phyloP scores from a whole-genome alignment of 306 rosid genomes.

The Glycine soja region DNA sequence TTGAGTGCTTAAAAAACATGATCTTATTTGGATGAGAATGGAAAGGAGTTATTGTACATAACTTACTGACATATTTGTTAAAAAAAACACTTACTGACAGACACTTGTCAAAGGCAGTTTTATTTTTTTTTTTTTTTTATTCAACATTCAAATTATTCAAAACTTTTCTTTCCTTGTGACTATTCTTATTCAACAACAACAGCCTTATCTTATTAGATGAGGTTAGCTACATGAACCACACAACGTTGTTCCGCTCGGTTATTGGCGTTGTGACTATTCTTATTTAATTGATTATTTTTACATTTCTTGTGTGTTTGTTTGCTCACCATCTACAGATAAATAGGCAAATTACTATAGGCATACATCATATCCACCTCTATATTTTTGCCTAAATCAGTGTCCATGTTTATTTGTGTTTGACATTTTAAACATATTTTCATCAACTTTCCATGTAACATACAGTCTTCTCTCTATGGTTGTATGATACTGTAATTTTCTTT shows the following conservation, averaged over 20 bases:
- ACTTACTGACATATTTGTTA: conserved; percentile 1
- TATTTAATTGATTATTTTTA: background rate
- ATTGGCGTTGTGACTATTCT: background rate
- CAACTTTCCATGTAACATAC: no score
- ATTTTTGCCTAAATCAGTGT: no score
- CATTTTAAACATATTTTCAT: no score
- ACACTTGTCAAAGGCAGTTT: background rate
- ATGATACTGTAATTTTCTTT: conserved; percentile 29
- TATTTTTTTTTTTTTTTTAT: background rate
- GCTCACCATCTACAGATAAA: background rate
- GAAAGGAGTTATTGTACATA: background rate
- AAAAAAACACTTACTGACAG: background rate
- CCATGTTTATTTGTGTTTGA: no score
- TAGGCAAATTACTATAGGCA: background rate
- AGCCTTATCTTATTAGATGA: no score
- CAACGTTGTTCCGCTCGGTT: no score
- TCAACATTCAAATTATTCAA: background rate
- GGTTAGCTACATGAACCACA: no score
- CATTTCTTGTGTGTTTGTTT: background rate
- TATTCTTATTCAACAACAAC: background rate
- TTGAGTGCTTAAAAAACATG: background rate
- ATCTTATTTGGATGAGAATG: background rate
- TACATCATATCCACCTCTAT: no score
- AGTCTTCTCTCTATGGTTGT: conserved; percentile 1
- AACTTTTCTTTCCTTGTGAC: background rate